Base-by-base conservation (phyloP, 2,329 filamentous ascomycete genomes). In the Rugonectria rugulosa region DNA sequence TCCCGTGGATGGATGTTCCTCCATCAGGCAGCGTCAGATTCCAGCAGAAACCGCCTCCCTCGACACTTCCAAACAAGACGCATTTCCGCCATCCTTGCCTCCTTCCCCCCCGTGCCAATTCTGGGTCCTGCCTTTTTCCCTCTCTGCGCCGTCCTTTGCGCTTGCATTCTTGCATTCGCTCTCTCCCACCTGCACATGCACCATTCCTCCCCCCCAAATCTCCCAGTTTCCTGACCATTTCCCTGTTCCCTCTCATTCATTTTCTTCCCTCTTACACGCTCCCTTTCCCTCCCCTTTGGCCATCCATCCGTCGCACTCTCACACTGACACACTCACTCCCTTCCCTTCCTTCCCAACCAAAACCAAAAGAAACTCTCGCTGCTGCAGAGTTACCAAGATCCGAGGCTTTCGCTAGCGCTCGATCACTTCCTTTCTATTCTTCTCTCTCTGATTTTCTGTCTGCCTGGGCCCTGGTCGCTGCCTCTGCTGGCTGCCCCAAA, bases 351-450 rank as follows among this genome's bases (percentile, higher is more conserved):
- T 29, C 60, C 55, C 63, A 52, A 47, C 53, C 20, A 40, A 36
- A 36, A n/a, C n/a, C n/a, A n/a, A n/a, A n/a, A n/a, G n/a, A n/a
- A 14, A 7, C 47, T 51, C 50, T 61, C 56, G 61, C 46, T 59
- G 56, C 52, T 46, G 55, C 61, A 61, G 56, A 61, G 57, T 61
- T 55, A 59, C 43, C 63, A 57, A 65, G 56, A 56, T 56, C 75
- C 74, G 75, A 77, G 75, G 72, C 75, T 77, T 77, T 82, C 59
- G 72, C 70, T 82, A 81, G 80, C 75, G 73, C 75, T 82, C 78
- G 78, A 70, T 69, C 63, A 57, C 53, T 53, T 62, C 45, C 52
- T 57, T 20, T 55, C n/a, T n/a, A n/a, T 60, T 61, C 61, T 55
- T 48, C 58, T 63, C 57, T 61, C 44, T 50, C 60, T 54, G 46